Conservation (phyloP, 768 basidiomycete species). For the Pisolithus marmoratus region DNA sequence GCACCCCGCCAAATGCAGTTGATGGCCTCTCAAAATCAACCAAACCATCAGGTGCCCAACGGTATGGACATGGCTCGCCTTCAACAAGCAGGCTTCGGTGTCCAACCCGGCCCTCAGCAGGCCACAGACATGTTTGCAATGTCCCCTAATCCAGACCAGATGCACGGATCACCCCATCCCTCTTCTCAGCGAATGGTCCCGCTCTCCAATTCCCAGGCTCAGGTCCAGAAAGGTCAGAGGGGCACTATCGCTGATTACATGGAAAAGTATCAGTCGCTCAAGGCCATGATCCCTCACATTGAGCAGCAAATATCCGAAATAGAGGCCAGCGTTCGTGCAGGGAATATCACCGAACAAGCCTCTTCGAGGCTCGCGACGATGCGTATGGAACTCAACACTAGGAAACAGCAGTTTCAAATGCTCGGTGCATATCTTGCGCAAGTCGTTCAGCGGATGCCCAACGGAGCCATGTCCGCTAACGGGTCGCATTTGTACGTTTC, state of each 20-base stretch:
- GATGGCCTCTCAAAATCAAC: slow-evolving; percentile 44
- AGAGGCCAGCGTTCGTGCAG: slow-evolving; percentile 4
- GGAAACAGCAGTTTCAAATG: slow-evolving; percentile 37
- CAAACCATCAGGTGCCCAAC: slow-evolving; percentile 32
- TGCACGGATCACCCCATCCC: slow-evolving; percentile 47
- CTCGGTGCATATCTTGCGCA: slow-evolving; percentile 28
- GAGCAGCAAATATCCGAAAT: slow-evolving; percentile 8
- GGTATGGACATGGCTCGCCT: slow-evolving; percentile 33
- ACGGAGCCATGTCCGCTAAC: slow-evolving; percentile 17
- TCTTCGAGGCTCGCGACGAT: slow-evolving; percentile 13
- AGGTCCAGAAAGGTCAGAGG: slow-evolving; percentile 18
- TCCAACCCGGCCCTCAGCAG: slow-evolving; percentile 21
- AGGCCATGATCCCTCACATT: slow-evolving; percentile 4
- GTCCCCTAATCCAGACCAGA: slow-evolving; percentile 33
- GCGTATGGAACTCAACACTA: slow-evolving; percentile 18
- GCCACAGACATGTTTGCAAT: slow-evolving; percentile 44
- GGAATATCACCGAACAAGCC: slow-evolving; percentile 13
- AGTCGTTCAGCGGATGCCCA: slow-evolving; percentile 20
- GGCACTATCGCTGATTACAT: slow-evolving; percentile 18
- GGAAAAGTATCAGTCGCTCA: slow-evolving; percentile 15
- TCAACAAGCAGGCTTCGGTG: slow-evolving; percentile 25
- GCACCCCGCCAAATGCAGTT: slow-evolving; percentile 38
- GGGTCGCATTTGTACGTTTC: slow-evolving; percentile 32
- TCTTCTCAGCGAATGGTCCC: slow-evolving; percentile 16
- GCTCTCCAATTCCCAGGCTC: slow-evolving; percentile 16